phyloP scores from a whole-genome alignment of 139 green algal genomes.

The Micromonas commoda region DNA sequence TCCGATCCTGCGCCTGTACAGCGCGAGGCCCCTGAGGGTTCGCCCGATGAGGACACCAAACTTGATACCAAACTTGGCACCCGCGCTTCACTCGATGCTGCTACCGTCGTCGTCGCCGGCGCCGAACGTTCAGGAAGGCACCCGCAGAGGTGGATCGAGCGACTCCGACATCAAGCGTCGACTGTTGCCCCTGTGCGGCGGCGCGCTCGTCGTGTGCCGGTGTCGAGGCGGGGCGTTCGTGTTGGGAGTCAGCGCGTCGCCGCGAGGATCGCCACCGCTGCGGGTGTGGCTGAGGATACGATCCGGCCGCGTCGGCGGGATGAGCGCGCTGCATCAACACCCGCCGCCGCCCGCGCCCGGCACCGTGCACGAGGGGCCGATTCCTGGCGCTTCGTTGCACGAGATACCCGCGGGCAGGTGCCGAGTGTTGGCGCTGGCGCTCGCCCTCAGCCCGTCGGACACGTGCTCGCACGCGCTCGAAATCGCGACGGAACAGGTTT shows the following conservation, averaged over 20 bases:
- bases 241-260: too few relatives aligned
- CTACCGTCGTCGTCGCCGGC: too few relatives aligned
- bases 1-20: neutral
- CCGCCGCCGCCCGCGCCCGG: too few relatives aligned
- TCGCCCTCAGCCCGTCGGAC: neutral
- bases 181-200: neutral
- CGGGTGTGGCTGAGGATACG: neutral
- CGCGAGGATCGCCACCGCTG: neutral
- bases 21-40: too few relatives aligned
- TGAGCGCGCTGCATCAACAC: neutral
- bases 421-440: neutral
- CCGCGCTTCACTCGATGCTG: too few relatives aligned
- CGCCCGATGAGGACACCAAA: too few relatives aligned
- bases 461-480: neutral
- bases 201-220: neutral
- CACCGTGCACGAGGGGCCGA: too few relatives aligned
- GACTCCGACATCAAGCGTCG: neutral
- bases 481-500: neutral
- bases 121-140: too few relatives aligned
- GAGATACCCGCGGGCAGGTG: neutral
- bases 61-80: too few relatives aligned
- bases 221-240: neutral
- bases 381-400: neutral
- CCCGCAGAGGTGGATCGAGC: too few relatives aligned
- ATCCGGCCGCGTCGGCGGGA: neutral